Conservation (phyloP, 208 protist genomes). For the Trypanosoma avium region DNA sequence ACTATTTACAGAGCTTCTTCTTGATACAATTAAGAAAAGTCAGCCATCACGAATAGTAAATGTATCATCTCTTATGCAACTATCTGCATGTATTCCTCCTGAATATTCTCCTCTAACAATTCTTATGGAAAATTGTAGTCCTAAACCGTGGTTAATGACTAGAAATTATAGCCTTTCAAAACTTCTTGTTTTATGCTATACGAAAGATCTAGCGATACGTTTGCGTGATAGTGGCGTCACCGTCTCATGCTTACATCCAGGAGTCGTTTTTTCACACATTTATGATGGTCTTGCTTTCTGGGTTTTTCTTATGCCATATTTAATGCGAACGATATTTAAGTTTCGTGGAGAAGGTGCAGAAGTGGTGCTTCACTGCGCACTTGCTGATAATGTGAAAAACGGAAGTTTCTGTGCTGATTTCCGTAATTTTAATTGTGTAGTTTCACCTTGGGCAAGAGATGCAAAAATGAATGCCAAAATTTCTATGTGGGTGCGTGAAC, state of each 20-base stretch:
- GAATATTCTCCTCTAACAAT: slow-evolving; percentile 34
- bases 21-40: slow-evolving; percentile 29
- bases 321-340: slow-evolving; percentile 56
- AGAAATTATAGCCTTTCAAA: slow-evolving; percentile 59
- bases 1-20: slow-evolving; percentile 46
- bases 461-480: slow-evolving; percentile 34
- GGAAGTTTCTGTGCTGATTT: slow-evolving; percentile 51
- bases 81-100: slow-evolving; percentile 37
- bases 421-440: slow-evolving; percentile 21
- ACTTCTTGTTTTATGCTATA: slow-evolving; percentile 58
- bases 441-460: slow-evolving; percentile 40
- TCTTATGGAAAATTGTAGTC: slow-evolving; percentile 41
- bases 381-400: slow-evolving; percentile 29
- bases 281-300: slow-evolving; percentile 30
- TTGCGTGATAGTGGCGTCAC: slow-evolving; percentile 32
- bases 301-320: slow-evolving; percentile 32
- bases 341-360: slow-evolving; percentile 48
- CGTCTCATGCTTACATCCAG: slow-evolving; percentile 34
- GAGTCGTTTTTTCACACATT: slow-evolving; percentile 52
- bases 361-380: slow-evolving; percentile 41
- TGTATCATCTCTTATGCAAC: slow-evolving; percentile 49
- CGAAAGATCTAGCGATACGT: slow-evolving; percentile 37
- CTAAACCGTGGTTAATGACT: slow-evolving; percentile 26
- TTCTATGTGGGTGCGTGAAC: slow-evolving; percentile 33
- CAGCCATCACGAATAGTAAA: slow-evolving; percentile 47